These are phyloP conservation scores for Mycena amicta DNA, from an alignment of 768 basidiomycete species.

Conservation along the genomic window DNA sequence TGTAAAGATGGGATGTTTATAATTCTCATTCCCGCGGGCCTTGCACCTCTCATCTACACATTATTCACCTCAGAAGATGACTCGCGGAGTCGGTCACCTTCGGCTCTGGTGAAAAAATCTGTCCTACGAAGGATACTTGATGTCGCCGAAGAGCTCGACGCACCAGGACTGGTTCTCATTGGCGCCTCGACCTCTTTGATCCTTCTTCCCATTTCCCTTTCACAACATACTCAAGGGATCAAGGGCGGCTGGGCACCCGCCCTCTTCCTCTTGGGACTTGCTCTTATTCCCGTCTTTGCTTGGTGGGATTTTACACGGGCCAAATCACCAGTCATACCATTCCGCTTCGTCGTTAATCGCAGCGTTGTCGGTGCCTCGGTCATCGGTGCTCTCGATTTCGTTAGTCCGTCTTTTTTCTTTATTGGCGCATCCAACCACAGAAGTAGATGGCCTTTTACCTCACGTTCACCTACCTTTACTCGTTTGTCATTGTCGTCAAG, in stretches of 20 bases:
- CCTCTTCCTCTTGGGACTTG: slow-evolving; percentile 50
- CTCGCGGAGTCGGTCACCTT: slow-evolving; percentile 37
- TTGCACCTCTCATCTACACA: slow-evolving; percentile 54
- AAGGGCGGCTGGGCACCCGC: slow-evolving; percentile 54
- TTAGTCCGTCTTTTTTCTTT: slow-evolving; percentile 26
- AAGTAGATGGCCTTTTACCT: slow-evolving; percentile 63
- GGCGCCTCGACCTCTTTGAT: slow-evolving; percentile 52
- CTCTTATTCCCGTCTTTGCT: slow-evolving; percentile 44
- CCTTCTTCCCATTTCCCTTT: slow-evolving; percentile 57
- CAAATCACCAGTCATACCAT: slow-evolving; percentile 59
- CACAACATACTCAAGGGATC: slow-evolving; percentile 43
- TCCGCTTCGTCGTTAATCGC: slow-evolving; percentile 58
- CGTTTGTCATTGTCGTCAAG: slow-evolving; percentile 59
- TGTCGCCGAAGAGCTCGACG: slow-evolving; percentile 42
- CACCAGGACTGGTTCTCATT: slow-evolving; percentile 53
- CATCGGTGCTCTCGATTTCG: slow-evolving; percentile 69
- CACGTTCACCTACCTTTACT: slow-evolving; percentile 74
- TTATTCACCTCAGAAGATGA: slow-evolving; percentile 58
- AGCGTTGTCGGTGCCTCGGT: slow-evolving; percentile 59
- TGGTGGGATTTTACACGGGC: slow-evolving; percentile 56
- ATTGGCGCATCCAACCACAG: neutral
- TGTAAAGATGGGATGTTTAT: slow-evolving; percentile 57
- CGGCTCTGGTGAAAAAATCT: slow-evolving; percentile 18
- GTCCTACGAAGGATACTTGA: slow-evolving; percentile 26
- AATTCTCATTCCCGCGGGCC: slow-evolving; percentile 52